phyloP scores from a whole-genome alignment of 1,139 yeast genomes.

The Wickerhamomyces sp. region DNA sequence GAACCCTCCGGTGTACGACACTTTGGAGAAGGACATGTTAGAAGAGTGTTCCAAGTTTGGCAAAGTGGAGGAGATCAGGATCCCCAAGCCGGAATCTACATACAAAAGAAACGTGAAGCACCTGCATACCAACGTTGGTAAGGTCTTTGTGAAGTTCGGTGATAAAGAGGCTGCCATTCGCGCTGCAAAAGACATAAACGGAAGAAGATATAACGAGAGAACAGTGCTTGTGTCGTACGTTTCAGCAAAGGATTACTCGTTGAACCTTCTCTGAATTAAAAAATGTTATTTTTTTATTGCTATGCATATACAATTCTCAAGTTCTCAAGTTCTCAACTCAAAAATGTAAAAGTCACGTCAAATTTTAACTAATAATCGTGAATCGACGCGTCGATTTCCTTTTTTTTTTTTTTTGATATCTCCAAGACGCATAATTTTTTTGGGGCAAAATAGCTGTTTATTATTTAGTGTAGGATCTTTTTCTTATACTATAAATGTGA shows the following conservation, averaged over 20 bases:
- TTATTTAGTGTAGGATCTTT: too few species aligned
- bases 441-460: too few species aligned
- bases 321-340: too few species aligned
- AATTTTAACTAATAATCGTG: too few species aligned
- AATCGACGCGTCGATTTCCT: too few species aligned
- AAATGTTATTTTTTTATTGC: too few species aligned
- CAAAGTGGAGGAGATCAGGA: slow-evolving; percentile 45
- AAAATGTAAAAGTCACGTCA: too few species aligned
- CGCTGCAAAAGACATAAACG: slow-evolving; percentile 64
- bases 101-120: slow-evolving; percentile 39
- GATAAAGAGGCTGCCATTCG: slow-evolving; percentile 45
- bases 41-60: slow-evolving; percentile 53
- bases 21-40: slow-evolving; percentile 48
- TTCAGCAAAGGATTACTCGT: slow-evolving; percentile 52
- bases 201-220: slow-evolving; percentile 65
- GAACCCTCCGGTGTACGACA: slow-evolving; percentile 45
- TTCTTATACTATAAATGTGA: too few species aligned
- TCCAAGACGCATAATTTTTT: too few species aligned
- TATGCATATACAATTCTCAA: too few species aligned
- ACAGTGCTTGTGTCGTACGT: slow-evolving; percentile 63
- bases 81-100: slow-evolving; percentile 64
- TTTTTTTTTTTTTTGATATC: too few species aligned
- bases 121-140: slow-evolving; percentile 56
- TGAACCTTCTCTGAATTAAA: slow-evolving; percentile 21
- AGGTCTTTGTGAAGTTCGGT: slow-evolving; percentile 62